A percentile compares a stretch with the other conserved stretches of the same genome.
These are phyloP conservation scores for Cystoisospora suis DNA, from an alignment of 169 alveolate species.

Conservation along the genomic window DNA sequence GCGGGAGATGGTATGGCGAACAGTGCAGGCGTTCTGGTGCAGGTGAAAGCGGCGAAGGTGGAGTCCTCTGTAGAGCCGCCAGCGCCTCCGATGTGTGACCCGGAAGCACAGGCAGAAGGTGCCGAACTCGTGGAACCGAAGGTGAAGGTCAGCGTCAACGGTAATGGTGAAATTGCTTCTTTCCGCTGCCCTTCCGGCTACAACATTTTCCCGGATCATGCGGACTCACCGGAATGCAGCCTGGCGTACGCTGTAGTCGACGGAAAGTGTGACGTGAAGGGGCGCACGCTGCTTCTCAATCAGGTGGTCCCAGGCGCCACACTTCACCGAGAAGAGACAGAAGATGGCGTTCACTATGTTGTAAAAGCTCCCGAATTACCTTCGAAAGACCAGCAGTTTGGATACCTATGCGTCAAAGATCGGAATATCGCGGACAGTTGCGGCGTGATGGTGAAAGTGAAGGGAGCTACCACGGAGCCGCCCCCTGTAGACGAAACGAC, in stretches of 20 bases:
- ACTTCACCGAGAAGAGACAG: background rate
- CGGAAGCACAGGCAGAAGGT: no score
- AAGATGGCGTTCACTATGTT: background rate
- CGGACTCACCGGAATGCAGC: background rate
- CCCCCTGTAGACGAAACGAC: no score
- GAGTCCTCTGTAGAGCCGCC: background rate
- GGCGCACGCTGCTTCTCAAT: background rate
- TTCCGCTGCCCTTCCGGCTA: background rate
- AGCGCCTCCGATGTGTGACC: background rate
- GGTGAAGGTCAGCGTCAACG: background rate
- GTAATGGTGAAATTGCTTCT: background rate
- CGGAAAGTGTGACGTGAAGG: background rate
- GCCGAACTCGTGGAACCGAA: background rate
- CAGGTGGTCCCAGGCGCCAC: background rate
- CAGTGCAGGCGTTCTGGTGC: background rate
- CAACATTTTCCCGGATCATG: constrained; percentile 25
- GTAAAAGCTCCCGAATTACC: background rate
- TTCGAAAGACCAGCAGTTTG: background rate
- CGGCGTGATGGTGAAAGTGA: background rate
- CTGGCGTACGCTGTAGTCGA: background rate
- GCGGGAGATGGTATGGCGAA: background rate
- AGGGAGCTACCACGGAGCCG: no score
- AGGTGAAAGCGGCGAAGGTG: background rate
- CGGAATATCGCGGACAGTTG: background rate
- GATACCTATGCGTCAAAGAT: background rate